A percentile compares a stretch with the other conserved stretches of the same genome.
phyloP scores from a whole-genome alignment of 2,329 filamentous ascomycete species.

The Diaporthe vaccinii region DNA sequence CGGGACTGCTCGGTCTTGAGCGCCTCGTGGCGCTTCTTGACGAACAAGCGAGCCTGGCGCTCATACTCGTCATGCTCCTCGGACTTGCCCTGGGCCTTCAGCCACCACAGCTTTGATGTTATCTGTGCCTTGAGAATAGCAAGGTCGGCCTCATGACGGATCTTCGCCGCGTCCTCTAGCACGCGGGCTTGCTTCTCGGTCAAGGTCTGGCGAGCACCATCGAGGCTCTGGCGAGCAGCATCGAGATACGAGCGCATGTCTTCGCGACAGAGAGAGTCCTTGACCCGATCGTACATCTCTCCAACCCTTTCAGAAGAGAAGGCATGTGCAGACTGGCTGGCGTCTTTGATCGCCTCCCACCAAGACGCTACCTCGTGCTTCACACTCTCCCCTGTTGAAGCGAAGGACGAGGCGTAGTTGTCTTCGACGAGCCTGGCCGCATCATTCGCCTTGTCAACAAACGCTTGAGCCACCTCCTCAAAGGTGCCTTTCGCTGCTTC shows the following conservation, averaged over 20 bases:
- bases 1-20: slow-evolving; percentile 50
- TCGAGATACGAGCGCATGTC: slow-evolving; percentile 45
- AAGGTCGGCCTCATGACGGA: slow-evolving; percentile 57
- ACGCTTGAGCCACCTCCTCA: slow-evolving; percentile 55
- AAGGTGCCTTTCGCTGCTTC: slow-evolving; percentile 59
- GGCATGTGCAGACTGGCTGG: slow-evolving; percentile 44
- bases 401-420: slow-evolving; percentile 49
- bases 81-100: slow-evolving; percentile 64
- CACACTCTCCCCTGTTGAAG: slow-evolving; percentile 50
- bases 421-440: slow-evolving; percentile 47
- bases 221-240: slow-evolving; percentile 49
- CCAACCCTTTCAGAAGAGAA: slow-evolving; percentile 43
- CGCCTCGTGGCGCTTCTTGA: slow-evolving; percentile 54
- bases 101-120: slow-evolving; percentile 68
- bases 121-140: slow-evolving; percentile 67
- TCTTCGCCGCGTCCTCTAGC: slow-evolving; percentile 49
- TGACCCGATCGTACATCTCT: slow-evolving; percentile 46
- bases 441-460: slow-evolving; percentile 57
- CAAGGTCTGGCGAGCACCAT: slow-evolving; percentile 51
- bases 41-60: slow-evolving; percentile 60
- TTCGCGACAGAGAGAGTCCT: slow-evolving; percentile 44
- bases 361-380: slow-evolving; percentile 48
- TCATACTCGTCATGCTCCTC: slow-evolving; percentile 61
- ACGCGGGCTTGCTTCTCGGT: slow-evolving; percentile 41
- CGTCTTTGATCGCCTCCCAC: slow-evolving; percentile 48